Percentiles rank a stretch among this genome's conserved stretches.
phyloP scores from a whole-genome alignment of 2,329 filamentous ascomycete species.

The Fusarium hostae region DNA sequence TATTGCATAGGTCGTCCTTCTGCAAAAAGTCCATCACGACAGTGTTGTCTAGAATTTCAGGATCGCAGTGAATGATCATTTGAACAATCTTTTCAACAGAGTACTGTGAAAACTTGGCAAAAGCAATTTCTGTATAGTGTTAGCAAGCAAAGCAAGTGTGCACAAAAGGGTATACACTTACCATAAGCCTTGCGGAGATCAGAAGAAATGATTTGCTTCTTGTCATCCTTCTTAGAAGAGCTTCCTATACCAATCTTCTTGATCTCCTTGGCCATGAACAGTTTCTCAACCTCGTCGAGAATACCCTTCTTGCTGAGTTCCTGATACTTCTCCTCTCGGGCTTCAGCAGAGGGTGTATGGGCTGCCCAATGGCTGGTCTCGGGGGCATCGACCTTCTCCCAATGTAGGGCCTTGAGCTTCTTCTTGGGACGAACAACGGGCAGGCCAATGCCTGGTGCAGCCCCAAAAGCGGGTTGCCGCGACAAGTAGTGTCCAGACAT shows the following conservation, averaged over 20 bases:
- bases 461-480: slow-evolving; percentile 66
- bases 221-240: slow-evolving; percentile 83
- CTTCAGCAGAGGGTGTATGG: slow-evolving; percentile 85
- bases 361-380: slow-evolving; percentile 93
- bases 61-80: slow-evolving; percentile 96
- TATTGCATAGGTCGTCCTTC: slow-evolving; percentile 90
- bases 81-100: slow-evolving; percentile 86
- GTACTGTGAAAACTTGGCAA: slow-evolving; percentile 90
- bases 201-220: slow-evolving; percentile 95
- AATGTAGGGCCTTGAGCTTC: slow-evolving; percentile 99
- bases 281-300: slow-evolving; percentile 94
- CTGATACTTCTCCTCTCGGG: slow-evolving; percentile 94
- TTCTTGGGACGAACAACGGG: slow-evolving; percentile 93
- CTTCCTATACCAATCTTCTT: slow-evolving; percentile 79
- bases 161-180: slow-evolving; percentile 51
- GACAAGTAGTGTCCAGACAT: slow-evolving; percentile 82
- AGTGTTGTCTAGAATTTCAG: slow-evolving; percentile 84
- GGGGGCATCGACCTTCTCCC: slow-evolving; percentile 97
- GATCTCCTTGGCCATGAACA: slow-evolving; percentile 97
- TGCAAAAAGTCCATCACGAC: slow-evolving; percentile 98
- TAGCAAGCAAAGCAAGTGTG: slow-evolving; percentile 38
- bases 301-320: slow-evolving; percentile 95
- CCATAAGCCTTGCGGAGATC: slow-evolving; percentile 90
- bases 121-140: slow-evolving; percentile 75
- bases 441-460: slow-evolving; percentile 71